phyloP scores from a whole-genome alignment of 306 rosid species.

The Albizia julibrissin region DNA sequence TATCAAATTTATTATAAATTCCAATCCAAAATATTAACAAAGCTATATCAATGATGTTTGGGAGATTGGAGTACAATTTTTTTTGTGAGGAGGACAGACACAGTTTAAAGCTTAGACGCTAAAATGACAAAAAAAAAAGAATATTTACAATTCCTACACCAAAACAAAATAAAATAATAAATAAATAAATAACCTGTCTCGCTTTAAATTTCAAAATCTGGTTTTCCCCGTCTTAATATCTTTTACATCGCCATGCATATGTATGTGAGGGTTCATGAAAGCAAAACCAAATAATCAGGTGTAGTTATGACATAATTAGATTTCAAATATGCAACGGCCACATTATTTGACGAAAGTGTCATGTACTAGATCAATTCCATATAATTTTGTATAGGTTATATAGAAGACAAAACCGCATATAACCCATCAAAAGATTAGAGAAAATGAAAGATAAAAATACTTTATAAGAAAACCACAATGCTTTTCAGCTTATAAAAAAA shows the following conservation, averaged over 20 bases:
- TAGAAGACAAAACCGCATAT: constrained; percentile 1
- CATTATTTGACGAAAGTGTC: background rate
- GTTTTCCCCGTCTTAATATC: constrained; percentile 3
- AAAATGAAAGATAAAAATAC: background rate
- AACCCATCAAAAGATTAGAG: background rate
- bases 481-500: no score
- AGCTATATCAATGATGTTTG: no score
- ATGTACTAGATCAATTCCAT: background rate
- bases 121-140: background rate
- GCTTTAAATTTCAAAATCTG: background rate
- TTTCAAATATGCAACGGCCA: background rate
- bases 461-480: background rate
- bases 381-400: background rate
- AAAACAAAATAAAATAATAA: background rate
- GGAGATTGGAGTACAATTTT: background rate
- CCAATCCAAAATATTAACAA: no score
- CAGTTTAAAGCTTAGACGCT: background rate
- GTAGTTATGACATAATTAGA: background rate
- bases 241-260: background rate
- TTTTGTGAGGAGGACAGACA: background rate
- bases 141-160: constrained; percentile 25
- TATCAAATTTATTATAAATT: no score
- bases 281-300: background rate
- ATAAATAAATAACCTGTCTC: background rate
- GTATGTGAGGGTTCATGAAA: no score